Conservation (phyloP, 257 asterid species). For the Prunella vulgaris region DNA sequence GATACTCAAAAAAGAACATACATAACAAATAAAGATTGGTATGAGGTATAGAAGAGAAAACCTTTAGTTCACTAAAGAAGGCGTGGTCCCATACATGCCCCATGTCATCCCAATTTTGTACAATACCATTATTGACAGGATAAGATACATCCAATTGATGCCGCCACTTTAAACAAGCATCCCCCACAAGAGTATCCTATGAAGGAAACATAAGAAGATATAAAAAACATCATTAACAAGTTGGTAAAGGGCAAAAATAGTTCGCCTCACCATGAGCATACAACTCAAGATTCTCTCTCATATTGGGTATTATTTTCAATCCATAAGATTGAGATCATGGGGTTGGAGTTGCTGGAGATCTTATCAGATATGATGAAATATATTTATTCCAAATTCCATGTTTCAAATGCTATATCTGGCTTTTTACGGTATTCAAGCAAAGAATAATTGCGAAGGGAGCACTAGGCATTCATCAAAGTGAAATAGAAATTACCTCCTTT, state of each 20-base stretch:
- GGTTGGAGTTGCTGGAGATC: slow-evolving; percentile 2
- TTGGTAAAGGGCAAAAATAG: not conserved
- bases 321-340: slow-evolving; percentile 1
- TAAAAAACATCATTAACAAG: slow-evolving; percentile 11
- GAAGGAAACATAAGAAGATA: slow-evolving; percentile 9
- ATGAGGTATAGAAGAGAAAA: slow-evolving; percentile 24
- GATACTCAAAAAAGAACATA: not conserved
- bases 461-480: slow-evolving; percentile 5
- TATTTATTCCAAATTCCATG: slow-evolving; percentile 8
- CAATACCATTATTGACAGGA: slow-evolving; percentile 94
- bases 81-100: slow-evolving; percentile 98
- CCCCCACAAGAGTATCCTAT: slow-evolving; percentile 88
- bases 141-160: slow-evolving; percentile 91
- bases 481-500: not conserved
- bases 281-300: not conserved
- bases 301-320: not conserved
- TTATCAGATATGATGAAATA: not conserved
- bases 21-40: not conserved
- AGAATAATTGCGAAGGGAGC: not conserved
- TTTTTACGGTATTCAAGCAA: not conserved
- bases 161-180: slow-evolving; percentile 89
- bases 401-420: not conserved
- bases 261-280: not conserved
- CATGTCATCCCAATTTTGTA: slow-evolving; percentile 99
- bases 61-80: slow-evolving; percentile 87